These are phyloP conservation scores for Cytospora piceicola DNA, from an alignment of 2,329 filamentous ascomycete genomes.

Conservation along the genomic window DNA sequence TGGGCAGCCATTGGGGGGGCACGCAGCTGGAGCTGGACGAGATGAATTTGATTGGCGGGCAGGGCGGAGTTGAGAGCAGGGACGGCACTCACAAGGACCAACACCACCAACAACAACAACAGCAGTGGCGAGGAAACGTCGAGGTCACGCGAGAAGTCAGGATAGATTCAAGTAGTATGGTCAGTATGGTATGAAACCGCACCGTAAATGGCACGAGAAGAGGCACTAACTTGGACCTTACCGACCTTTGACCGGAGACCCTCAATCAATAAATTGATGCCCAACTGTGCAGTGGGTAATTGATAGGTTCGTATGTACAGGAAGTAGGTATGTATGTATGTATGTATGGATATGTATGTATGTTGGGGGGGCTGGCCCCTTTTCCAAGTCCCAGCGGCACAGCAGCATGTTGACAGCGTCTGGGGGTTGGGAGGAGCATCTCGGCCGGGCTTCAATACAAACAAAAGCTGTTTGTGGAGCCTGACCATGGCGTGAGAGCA, in stretches of 20 bases:
- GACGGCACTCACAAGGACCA: neutral
- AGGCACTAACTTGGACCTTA: neutral
- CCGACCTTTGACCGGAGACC: too few species aligned
- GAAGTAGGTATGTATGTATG: neutral
- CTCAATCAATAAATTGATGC: too few species aligned
- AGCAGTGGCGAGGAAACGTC: neutral
- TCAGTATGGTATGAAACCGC: too few species aligned
- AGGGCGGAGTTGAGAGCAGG: neutral
- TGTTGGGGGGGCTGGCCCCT: too few species aligned
- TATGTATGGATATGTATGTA: too few species aligned
- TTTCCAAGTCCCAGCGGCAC: too few species aligned
- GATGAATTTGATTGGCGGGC: neutral
- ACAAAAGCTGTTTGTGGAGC: too few species aligned
- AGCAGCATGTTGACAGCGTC: too few species aligned
- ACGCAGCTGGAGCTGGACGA: neutral
- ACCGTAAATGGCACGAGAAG: neutral
- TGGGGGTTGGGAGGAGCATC: too few species aligned
- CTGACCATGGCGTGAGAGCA: neutral
- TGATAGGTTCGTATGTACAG: too few species aligned
- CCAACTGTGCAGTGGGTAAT: too few species aligned
- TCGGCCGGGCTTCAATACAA: neutral
- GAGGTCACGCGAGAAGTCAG: neutral
- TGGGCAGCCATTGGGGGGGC: neutral
- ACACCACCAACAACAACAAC: neutral
- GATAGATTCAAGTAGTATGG: neutral